A percentile compares a stretch with the other conserved stretches of the same genome.
These are phyloP conservation scores for Fraxinus sp. DNA, from an alignment of 305 asterid species.

Conservation along the genomic window DNA sequence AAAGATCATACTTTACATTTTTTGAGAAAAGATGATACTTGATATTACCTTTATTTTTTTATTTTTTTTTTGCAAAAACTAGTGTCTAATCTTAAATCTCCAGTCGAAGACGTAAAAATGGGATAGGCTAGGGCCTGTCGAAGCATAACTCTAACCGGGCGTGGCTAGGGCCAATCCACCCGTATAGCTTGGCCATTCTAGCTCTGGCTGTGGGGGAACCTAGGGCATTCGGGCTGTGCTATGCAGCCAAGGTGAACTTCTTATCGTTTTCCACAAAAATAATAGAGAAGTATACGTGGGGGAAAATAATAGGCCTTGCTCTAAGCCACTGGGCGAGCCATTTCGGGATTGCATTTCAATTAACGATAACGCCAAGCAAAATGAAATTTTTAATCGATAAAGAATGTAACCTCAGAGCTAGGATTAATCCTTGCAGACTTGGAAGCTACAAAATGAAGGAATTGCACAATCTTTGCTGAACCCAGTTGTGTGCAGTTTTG, in stretches of 20 bases:
- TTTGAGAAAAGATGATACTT: not conserved
- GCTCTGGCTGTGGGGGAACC: not conserved
- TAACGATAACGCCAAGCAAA: not conserved
- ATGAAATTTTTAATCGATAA: not conserved
- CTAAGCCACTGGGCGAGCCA: not conserved
- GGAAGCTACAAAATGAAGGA: constrained; percentile 52
- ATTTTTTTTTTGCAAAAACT: not conserved
- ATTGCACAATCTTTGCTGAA: constrained; percentile 56
- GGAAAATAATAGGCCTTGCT: not conserved
- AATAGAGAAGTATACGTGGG: not conserved
- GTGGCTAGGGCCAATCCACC: not conserved
- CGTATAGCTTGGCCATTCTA: not conserved
- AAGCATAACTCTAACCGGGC: not conserved
- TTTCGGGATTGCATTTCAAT: not conserved
- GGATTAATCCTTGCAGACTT: constrained; percentile 34
- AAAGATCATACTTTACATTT: not conserved
- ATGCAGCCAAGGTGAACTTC: not conserved
- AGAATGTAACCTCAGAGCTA: constrained; percentile 39
- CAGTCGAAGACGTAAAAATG: not conserved
- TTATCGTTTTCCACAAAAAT: too few species aligned
- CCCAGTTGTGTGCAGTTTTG: constrained; percentile 76
- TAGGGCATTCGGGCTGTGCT: not conserved
- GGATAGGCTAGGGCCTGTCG: not conserved
- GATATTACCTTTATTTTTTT: too few species aligned
- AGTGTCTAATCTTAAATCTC: not conserved